Evolutionary conservation across 768 basidiomycete species (phyloP).

Genomic region (Amanita exitialis): DNA sequence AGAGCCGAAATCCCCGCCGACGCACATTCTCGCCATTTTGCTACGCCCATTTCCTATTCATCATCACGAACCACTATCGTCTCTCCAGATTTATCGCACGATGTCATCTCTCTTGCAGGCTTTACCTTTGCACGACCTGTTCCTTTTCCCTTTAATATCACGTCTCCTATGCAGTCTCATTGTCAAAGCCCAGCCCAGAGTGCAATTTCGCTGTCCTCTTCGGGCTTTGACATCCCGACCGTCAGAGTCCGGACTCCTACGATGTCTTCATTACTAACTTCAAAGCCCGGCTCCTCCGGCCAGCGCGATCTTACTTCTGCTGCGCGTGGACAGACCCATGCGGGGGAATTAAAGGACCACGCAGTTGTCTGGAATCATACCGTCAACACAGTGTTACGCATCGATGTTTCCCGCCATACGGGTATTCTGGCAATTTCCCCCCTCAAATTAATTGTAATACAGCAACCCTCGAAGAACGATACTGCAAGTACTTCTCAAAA

Average conservation of each 20-base stretch:
- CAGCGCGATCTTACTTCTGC: conserved; percentile 10
- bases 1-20: neutral
- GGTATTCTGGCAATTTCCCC: conserved; percentile 45
- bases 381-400: conserved; percentile 46
- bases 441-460: conserved; percentile 56
- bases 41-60: conserved; percentile 10
- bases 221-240: conserved; percentile 8
- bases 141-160: conserved; percentile 7
- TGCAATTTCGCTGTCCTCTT: conserved; percentile 5
- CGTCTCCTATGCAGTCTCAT: conserved; percentile 2
- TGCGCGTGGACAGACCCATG: conserved; percentile 53
- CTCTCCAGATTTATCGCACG: neutral
- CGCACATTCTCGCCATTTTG: conserved; percentile 6
- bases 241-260: neutral
- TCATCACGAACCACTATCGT: neutral
- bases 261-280: conserved; percentile 1
- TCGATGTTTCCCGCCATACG: conserved; percentile 45
- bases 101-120: neutral
- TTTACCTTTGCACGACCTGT: neutral
- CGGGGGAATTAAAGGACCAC: conserved; percentile 53
- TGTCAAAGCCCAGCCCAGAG: neutral
- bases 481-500: conserved; percentile 40
- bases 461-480: conserved; percentile 50
- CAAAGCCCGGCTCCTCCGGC: neutral
- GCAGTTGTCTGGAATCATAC: conserved; percentile 51